A percentile compares a stretch with the other conserved stretches of the same genome.
Conservation (phyloP, 2,329 filamentous ascomycete species). For the Sclerotiophoma versabilis region DNA sequence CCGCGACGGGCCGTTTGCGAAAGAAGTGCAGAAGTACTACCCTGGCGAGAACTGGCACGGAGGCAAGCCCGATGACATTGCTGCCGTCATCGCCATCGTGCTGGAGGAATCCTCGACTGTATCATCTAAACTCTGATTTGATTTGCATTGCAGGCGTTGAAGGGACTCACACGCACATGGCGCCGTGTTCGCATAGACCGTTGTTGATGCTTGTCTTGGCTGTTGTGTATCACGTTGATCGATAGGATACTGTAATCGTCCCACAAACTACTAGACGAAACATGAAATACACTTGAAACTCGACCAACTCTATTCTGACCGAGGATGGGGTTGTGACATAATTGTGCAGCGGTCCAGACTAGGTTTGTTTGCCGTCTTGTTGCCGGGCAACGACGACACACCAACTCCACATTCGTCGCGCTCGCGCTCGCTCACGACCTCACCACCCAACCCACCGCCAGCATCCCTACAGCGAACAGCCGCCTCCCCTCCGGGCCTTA, state of each 20-base stretch:
- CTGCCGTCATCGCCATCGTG: constrained; percentile 72
- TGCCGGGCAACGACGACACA: constrained; percentile 15
- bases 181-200: constrained; percentile 12
- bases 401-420: constrained; percentile 14
- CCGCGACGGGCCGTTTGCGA: constrained; percentile 90
- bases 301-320: background rate
- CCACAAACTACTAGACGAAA: background rate
- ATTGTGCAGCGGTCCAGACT: constrained; percentile 5
- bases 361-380: constrained; percentile 8
- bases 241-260: background rate
- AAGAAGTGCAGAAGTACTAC: constrained; percentile 87
- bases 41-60: constrained; percentile 87
- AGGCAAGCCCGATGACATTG: constrained; percentile 96
- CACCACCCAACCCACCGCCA: constrained; percentile 32
- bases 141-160: constrained; percentile 18
- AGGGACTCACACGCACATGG: background rate
- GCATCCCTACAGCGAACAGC: constrained; percentile 47
- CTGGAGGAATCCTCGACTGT: constrained; percentile 31
- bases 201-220: background rate
- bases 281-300: background rate
- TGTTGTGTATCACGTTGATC: constrained; percentile 12
- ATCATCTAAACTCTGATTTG: constrained; percentile 15
- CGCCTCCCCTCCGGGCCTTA: constrained; percentile 42
- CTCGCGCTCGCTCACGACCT: constrained; percentile 9
- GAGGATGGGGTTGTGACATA: constrained; percentile 4